A percentile compares a stretch with the other conserved stretches of the same genome.
Evolutionary conservation across 352 stramenopile genomes (phyloP).

Genomic region (Phytophthora ramorum): DNA sequence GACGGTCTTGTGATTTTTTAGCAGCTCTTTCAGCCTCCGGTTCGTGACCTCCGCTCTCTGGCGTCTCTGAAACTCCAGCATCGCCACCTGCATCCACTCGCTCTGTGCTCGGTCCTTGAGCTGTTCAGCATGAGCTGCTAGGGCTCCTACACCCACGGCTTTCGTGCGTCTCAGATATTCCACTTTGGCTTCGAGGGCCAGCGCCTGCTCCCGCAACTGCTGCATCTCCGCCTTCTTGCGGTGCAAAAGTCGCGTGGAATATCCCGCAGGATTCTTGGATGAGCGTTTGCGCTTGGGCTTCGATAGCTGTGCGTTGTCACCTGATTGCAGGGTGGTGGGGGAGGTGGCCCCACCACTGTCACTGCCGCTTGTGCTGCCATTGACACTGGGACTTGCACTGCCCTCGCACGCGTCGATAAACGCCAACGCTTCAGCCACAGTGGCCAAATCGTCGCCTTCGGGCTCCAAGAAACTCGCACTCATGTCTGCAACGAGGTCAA

Average conservation of each 20-base stretch:
- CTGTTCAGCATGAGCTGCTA: slow-evolving; percentile 13
- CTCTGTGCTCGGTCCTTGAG: slow-evolving; percentile 13
- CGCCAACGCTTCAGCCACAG: slow-evolving; percentile 35
- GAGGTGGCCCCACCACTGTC: slow-evolving; percentile 12
- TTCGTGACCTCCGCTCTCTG: slow-evolving; percentile 28
- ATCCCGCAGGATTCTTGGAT: slow-evolving; percentile 30
- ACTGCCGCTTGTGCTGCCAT: slow-evolving; percentile 15
- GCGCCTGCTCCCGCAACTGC: slow-evolving; percentile 21
- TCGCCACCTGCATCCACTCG: slow-evolving; percentile 33
- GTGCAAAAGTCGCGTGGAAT: slow-evolving; percentile 36
- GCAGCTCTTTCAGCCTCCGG: slow-evolving; percentile 25
- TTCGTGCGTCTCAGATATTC: slow-evolving; percentile 15
- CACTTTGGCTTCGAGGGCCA: slow-evolving; percentile 25
- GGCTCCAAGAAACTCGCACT: slow-evolving; percentile 13
- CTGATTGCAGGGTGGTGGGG: neutral
- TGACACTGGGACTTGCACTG: slow-evolving; percentile 2
- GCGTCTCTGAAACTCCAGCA: slow-evolving; percentile 28
- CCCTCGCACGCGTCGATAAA: slow-evolving; percentile 40
- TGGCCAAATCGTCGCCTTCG: slow-evolving; percentile 25
- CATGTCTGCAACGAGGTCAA: slow-evolving; percentile 1
- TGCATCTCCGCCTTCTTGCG: slow-evolving; percentile 43
- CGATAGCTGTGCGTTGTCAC: neutral
- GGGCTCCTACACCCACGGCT: slow-evolving; percentile 7
- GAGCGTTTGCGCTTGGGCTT: slow-evolving; percentile 23
- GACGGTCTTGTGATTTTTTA: slow-evolving; percentile 29